phyloP scores from a whole-genome alignment of 768 basidiomycete species.

The Coprinellus aureogranulatus region DNA sequence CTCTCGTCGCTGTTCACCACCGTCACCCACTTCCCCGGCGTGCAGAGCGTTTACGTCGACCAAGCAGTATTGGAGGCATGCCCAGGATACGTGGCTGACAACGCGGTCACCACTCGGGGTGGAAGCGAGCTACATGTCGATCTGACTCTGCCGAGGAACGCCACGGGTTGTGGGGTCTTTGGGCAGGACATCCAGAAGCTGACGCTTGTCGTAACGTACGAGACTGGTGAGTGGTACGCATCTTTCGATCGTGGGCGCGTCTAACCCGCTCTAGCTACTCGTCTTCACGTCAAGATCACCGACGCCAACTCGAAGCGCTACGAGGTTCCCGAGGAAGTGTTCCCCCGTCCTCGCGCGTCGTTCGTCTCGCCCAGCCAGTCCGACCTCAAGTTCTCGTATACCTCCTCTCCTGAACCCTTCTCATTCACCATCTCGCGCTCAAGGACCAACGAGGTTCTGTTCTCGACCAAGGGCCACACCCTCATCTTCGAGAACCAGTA shows the following conservation, averaged over 20 bases:
- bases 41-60: conserved; percentile 21
- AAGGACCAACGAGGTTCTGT: conserved; percentile 51
- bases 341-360: conserved; percentile 49
- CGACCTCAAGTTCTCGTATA: conserved; percentile 59
- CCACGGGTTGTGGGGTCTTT: conserved; percentile 50
- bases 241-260: neutral
- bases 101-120: conserved; percentile 37
- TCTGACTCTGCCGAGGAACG: conserved; percentile 43
- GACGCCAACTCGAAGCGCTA: conserved; percentile 51
- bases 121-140: conserved; percentile 48
- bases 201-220: conserved; percentile 52
- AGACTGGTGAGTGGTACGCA: conserved; percentile 43
- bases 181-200: conserved; percentile 52
- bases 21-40: neutral
- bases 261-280: conserved; percentile 34
- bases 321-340: conserved; percentile 61
- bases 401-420: conserved; percentile 57
- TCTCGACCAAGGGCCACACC: conserved; percentile 57
- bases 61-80: conserved; percentile 51
- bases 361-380: conserved; percentile 29
- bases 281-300: conserved; percentile 64
- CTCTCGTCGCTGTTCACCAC: neutral
- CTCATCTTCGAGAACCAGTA: conserved; percentile 78
- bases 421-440: conserved; percentile 56
- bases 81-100: conserved; percentile 54